Conservation (phyloP, 441 rosid species). For the Gossypium gossypioides region DNA sequence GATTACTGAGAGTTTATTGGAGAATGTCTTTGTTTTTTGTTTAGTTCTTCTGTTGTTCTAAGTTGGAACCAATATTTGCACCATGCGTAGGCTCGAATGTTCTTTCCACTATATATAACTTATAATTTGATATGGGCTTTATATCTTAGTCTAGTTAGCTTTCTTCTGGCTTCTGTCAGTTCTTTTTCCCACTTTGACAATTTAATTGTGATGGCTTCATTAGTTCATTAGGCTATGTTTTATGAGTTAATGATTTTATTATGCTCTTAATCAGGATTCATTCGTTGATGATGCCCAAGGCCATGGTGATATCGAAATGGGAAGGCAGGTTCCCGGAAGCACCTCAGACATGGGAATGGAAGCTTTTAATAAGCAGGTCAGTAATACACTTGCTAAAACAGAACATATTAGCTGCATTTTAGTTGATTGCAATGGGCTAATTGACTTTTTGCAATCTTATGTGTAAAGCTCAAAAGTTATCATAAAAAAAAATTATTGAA, state of each 20-base stretch:
- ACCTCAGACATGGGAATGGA: slow-evolving; percentile 53
- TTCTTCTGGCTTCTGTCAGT: not conserved
- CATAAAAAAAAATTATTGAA: not conserved
- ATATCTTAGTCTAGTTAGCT: not conserved
- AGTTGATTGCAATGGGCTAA: not conserved
- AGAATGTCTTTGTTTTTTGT: too few species aligned
- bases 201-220: not conserved
- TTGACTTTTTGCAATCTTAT: not conserved
- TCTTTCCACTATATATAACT: not conserved
- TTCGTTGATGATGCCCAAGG: slow-evolving; percentile 32
- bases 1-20: not conserved
- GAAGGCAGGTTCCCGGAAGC: slow-evolving; percentile 24
- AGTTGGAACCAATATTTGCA: not conserved
- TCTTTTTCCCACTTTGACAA: too few species aligned
- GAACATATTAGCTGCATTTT: not conserved
- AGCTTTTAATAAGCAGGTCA: slow-evolving; percentile 55
- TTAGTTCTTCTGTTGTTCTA: not conserved
- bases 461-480: too few species aligned
- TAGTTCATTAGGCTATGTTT: not conserved
- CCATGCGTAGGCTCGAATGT: not conserved
- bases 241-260: not conserved
- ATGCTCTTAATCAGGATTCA: slow-evolving; percentile 29
- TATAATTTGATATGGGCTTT: not conserved
- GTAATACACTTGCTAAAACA: not conserved
- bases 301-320: slow-evolving; percentile 52